Base-by-base conservation (phyloP, 2,329 filamentous ascomycete genomes). In the Ophiostoma populinum region DNA sequence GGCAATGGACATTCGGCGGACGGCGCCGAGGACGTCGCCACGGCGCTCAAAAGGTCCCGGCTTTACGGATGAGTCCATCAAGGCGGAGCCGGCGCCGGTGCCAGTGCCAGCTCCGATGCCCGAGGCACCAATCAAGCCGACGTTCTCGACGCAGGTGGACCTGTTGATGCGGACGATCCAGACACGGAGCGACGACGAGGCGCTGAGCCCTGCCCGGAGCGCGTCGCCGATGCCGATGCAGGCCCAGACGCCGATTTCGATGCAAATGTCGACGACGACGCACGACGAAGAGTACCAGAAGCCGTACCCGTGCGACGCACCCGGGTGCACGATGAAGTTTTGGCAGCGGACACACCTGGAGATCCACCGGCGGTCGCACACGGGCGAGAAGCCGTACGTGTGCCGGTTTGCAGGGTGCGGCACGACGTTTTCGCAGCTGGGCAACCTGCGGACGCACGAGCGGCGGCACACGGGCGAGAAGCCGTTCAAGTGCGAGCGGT, bases 381-480 rank as follows among this genome's bases (percentile, higher is more conserved):
- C 82, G 2, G 90, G 90, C 12, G 74, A 80, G 36, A 90, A 85
- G 52, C 87, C 87, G 40, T 94, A 87, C 52, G 79, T 92, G 61
- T 21, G 16, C 28, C 35, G 24, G 25, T 40, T 37, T 10, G 8
- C 16, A 1, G 39, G 36, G 5, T 95, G 87, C 52, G 73, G 72
- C 17, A 75, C 82, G 46, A 67, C 71, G 9, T 95, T 95, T 53
- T 90, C 82, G 11, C 87, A 94, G 53, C 65, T 82, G 7, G 87
- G 87, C 9, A 95, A 95, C 50, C 64, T 94, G 32, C 90, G 86
- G 73, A 92, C 83, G 8, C 87, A 94, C 53, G 75, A 86, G 52
- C 71, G 83, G 42, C 72, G 83, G 31, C 87, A 94, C 57, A 86
- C 80, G 3, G 83, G 85, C 29, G 82, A 92, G 52, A 77, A 78